Evolutionary conservation across 345 rosid species (phyloP).

Genomic region (Melaleuca quinquenervia): DNA sequence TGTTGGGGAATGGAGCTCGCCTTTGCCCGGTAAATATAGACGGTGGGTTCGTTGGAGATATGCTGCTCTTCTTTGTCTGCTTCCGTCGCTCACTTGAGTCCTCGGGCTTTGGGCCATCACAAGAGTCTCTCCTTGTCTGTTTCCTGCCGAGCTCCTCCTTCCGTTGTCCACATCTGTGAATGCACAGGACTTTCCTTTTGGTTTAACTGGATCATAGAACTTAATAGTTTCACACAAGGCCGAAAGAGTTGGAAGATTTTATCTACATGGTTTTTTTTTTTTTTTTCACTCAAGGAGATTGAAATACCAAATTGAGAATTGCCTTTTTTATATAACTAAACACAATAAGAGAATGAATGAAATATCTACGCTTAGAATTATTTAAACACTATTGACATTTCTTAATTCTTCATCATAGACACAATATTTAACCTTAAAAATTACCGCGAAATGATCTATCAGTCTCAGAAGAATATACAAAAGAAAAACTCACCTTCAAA

Average conservation of each 20-base stretch:
- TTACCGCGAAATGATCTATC: neutral
- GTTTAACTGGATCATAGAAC: neutral
- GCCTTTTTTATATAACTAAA: neutral
- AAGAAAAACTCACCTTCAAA: neutral
- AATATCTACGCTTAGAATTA: fast-evolving
- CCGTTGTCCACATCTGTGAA: neutral
- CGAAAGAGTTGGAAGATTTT: neutral
- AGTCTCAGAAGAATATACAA: neutral
- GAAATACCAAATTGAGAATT: neutral
- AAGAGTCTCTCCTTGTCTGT: neutral
- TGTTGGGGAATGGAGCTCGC: neutral
- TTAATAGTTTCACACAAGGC: neutral
- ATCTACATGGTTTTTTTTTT: neutral
- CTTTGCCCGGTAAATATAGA: neutral
- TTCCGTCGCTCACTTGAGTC: neutral
- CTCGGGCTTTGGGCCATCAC: neutral
- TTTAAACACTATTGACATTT: neutral
- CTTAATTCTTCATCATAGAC: fast-evolving
- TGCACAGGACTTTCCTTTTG: neutral
- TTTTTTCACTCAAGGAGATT: neutral
- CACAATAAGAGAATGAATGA: neutral
- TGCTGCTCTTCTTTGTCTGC: conserved; percentile 6
- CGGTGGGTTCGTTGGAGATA: neutral
- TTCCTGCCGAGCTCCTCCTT: neutral
- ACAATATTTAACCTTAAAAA: neutral